A percentile compares a stretch with the other conserved stretches of the same genome.
Conservation (phyloP, 768 basidiomycete genomes). For the Collybiopsis luxurians region DNA sequence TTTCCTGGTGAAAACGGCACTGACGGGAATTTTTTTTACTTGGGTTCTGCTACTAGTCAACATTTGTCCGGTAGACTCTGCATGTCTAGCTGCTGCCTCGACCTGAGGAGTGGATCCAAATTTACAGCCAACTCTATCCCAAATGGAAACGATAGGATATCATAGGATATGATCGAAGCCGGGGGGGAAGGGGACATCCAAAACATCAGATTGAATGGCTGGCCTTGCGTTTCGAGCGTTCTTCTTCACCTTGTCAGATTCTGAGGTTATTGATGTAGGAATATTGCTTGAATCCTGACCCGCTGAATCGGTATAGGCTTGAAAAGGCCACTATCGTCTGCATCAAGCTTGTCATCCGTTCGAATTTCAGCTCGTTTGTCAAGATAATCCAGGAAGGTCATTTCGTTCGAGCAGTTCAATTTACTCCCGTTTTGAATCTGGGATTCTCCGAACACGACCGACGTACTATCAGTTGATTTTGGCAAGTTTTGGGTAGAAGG, state of each 20-base stretch:
- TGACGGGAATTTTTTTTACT: constrained; percentile 29
- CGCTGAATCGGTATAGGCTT: constrained; percentile 75
- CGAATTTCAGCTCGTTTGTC: constrained; percentile 83
- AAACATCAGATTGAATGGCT: constrained; percentile 86
- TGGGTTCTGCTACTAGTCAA: constrained; percentile 66
- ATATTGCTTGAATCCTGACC: constrained; percentile 12
- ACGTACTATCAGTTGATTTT: constrained; percentile 60
- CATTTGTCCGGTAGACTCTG: constrained; percentile 65
- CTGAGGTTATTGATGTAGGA: neutral
- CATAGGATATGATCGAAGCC: constrained; percentile 56
- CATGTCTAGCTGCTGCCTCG: constrained; percentile 56
- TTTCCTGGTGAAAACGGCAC: neutral
- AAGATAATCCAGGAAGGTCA: constrained; percentile 66
- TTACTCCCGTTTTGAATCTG: too few relatives aligned
- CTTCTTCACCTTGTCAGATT: neutral
- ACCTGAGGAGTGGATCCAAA: constrained; percentile 81
- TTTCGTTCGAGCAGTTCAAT: constrained; percentile 65
- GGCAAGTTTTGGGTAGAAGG: constrained; percentile 51
- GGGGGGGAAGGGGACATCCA: constrained; percentile 47
- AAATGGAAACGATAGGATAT: too few relatives aligned
- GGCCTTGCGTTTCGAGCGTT: constrained; percentile 37
- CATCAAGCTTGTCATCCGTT: constrained; percentile 47
- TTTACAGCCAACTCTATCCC: constrained; percentile 60
- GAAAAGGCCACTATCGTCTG: constrained; percentile 63
- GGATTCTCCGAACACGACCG: too few relatives aligned